Evolutionary conservation across 148 eudicot species (phyloP).

Genomic region (Simmondsia chinensis): DNA sequence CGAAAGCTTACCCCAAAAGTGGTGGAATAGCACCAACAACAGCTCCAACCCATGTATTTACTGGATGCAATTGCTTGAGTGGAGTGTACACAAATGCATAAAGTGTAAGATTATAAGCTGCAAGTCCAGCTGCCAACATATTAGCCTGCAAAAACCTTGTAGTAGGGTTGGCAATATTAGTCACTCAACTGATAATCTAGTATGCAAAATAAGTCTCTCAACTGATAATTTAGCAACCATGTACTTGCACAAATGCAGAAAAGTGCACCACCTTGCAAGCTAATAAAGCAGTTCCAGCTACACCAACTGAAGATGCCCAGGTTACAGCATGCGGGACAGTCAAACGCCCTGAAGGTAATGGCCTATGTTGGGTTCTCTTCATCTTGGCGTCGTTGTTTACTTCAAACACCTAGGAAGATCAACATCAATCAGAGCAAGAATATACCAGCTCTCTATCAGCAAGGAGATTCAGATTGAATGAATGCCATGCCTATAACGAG

Average conservation of each 20-base stretch:
- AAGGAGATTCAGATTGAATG: too few relatives aligned
- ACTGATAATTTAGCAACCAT: too few relatives aligned
- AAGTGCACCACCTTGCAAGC: slow-evolving; percentile 58
- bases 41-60: slow-evolving; percentile 98
- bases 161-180: slow-evolving; percentile 39
- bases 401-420: slow-evolving; percentile 57
- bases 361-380: slow-evolving; percentile 88
- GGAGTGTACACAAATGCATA: slow-evolving; percentile 96
- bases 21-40: slow-evolving; percentile 99
- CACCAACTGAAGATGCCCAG: slow-evolving; percentile 80
- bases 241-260: slow-evolving; percentile 3
- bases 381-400: slow-evolving; percentile 75
- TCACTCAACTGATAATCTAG: slow-evolving; percentile 7
- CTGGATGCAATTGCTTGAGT: slow-evolving; percentile 90
- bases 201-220: neutral
- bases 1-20: slow-evolving; percentile 72
- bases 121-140: slow-evolving; percentile 95
- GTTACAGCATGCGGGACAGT: slow-evolving; percentile 62
- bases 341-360: slow-evolving; percentile 84
- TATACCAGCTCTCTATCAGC: neutral
- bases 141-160: slow-evolving; percentile 94
- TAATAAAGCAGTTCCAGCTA: slow-evolving; percentile 77
- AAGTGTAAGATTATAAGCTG: slow-evolving; percentile 77
- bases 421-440: neutral
- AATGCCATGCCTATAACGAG: too few relatives aligned